phyloP scores from a whole-genome alignment of 1,284 basidiomycete species.

The Ceratobasidium papillatum region DNA sequence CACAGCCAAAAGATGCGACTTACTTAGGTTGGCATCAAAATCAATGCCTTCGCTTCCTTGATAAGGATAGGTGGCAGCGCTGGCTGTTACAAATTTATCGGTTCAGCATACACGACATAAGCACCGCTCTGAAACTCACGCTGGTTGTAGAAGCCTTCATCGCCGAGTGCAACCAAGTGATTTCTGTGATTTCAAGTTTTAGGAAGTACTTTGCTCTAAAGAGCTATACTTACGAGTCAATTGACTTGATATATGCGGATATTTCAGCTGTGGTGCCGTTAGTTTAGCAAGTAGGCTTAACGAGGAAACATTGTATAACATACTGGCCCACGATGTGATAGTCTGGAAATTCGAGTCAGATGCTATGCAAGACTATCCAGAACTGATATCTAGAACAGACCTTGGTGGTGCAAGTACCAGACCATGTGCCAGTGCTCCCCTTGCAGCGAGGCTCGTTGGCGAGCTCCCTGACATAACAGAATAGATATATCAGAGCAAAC shows the following conservation, averaged over 20 bases:
- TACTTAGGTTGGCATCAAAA: constrained; percentile 42
- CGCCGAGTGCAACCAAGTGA: constrained; percentile 42
- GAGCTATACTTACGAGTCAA: constrained; percentile 32
- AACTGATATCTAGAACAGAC: background rate
- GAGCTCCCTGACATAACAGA: constrained; percentile 41
- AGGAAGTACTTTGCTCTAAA: background rate
- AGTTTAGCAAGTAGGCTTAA: background rate
- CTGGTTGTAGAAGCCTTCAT: constrained; percentile 44
- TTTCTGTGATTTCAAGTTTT: background rate
- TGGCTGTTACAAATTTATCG: background rate
- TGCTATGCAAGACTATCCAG: too few species aligned
- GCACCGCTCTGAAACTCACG: background rate
- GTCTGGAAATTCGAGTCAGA: constrained; percentile 32
- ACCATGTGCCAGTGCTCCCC: constrained; percentile 38
- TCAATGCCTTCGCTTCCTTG: constrained; percentile 38
- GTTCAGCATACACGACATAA: too few species aligned
- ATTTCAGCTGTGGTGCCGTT: constrained; percentile 3
- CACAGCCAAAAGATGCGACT: background rate
- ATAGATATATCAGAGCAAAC: background rate
- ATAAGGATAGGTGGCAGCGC: constrained; percentile 35
- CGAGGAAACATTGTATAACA: constrained; percentile 42
- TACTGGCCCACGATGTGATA: constrained; percentile 42
- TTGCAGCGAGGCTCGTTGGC: constrained; percentile 45
- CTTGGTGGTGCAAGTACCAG: constrained; percentile 42
- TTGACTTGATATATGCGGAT: constrained; percentile 45